These are phyloP conservation scores for Aspergillus saccharolyticus DNA, from an alignment of 495 filamentous ascomycete species.

Conservation along the genomic window DNA sequence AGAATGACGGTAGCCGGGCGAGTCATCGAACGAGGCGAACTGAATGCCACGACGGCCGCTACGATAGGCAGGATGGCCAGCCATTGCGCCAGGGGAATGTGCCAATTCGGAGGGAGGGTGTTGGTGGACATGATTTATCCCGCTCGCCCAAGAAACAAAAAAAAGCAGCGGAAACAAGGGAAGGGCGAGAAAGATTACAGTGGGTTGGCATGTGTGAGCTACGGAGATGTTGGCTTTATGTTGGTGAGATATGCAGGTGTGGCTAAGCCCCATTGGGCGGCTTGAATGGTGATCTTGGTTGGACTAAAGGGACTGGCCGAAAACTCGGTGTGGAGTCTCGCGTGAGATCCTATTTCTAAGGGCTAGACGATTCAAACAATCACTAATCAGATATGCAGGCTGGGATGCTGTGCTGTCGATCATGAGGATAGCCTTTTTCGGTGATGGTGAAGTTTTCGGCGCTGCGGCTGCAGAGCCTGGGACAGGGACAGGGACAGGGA, in stretches of 20 bases:
- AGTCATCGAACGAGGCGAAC: constrained; percentile 4
- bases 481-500: too few species aligned
- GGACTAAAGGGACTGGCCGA: too few species aligned
- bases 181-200: background rate
- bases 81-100: constrained; percentile 12
- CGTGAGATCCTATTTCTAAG: too few species aligned
- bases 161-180: background rate
- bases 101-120: constrained; percentile 5
- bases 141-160: background rate
- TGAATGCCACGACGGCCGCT: constrained; percentile 11
- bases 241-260: background rate
- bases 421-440: too few species aligned
- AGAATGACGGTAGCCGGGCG: constrained; percentile 9
- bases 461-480: too few species aligned
- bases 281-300: background rate
- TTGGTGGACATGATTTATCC: background rate
- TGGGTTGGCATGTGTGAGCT: background rate
- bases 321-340: too few species aligned
- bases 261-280: background rate
- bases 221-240: background rate
- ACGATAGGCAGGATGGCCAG: constrained; percentile 13
- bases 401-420: too few species aligned
- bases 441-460: too few species aligned
- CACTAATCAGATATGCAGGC: too few species aligned
- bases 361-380: too few species aligned